Evolutionary conservation across 805 yeast species (phyloP).

Genomic region (Kockiozyma suomiensis): DNA sequence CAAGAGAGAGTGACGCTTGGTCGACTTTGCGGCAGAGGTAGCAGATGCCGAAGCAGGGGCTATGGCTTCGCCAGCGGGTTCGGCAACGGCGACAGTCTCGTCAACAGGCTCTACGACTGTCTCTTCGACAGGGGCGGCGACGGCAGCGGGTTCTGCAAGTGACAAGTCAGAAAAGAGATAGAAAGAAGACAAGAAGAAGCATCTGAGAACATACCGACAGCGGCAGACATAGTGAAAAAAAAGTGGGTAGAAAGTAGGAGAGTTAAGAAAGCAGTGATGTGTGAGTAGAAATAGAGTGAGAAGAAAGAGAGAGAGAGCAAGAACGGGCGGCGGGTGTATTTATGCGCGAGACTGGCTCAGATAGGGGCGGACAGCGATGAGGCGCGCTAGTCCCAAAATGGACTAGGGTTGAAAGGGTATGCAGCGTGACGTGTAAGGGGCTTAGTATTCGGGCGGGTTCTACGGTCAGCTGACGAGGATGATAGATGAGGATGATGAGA

Average conservation of each 20-base stretch:
- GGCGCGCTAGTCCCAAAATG: slow-evolving; percentile 2
- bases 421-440: slow-evolving; percentile 4
- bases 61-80: slow-evolving; percentile 6
- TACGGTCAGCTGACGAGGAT: background rate
- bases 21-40: slow-evolving; percentile 15
- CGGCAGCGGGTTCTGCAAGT: background rate
- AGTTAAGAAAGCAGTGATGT: background rate
- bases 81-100: slow-evolving; percentile 19
- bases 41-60: slow-evolving; percentile 15
- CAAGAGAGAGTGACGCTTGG: slow-evolving; percentile 26
- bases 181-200: background rate
- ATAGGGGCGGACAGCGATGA: background rate
- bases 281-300: background rate
- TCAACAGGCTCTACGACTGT: slow-evolving; percentile 1
- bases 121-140: background rate
- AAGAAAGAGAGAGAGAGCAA: background rate
- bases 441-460: background rate
- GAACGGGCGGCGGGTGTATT: background rate
- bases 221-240: slow-evolving; percentile 16
- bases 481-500: too few species aligned
- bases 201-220: slow-evolving; percentile 15
- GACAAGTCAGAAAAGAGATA: background rate
- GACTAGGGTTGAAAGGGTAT: background rate
- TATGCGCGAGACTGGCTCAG: background rate
- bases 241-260: background rate